A percentile compares a stretch with the other conserved stretches of the same genome.
These are phyloP conservation scores for Oryza punctata DNA, from an alignment of 176 grass and related monocot species.

Conservation along the genomic window DNA sequence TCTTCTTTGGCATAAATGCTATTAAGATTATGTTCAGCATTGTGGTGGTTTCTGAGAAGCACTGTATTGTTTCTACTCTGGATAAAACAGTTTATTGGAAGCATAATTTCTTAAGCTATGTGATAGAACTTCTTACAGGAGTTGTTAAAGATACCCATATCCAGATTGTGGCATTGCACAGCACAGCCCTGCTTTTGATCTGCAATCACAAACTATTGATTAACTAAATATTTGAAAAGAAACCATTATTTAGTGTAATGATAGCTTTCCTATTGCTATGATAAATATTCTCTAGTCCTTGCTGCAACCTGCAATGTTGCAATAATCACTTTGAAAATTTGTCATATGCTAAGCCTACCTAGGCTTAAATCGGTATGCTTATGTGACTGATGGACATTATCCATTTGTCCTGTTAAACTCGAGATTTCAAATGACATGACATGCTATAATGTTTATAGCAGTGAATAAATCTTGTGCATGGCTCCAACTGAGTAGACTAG, in stretches of 20 bases:
- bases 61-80: not conserved
- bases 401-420: not conserved
- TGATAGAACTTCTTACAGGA: slow-evolving; percentile 17
- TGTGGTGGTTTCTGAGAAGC: slow-evolving; percentile 19
- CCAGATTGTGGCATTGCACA: not conserved
- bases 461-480: slow-evolving; percentile 20
- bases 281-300: not conserved
- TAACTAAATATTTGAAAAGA: not conserved
- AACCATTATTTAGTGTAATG: too few species aligned
- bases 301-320: not conserved
- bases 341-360: not conserved
- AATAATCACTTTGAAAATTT: not conserved
- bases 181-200: not conserved
- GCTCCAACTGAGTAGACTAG: not conserved
- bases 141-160: slow-evolving; percentile 9
- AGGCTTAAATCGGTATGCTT: not conserved
- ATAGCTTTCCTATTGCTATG: too few species aligned
- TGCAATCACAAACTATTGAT: not conserved
- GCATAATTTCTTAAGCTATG: not conserved
- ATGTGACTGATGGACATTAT: not conserved
- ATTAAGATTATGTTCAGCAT: not conserved
- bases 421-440: not conserved
- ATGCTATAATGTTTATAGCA: slow-evolving; percentile 3
- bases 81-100: slow-evolving; percentile 26
- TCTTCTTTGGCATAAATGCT: slow-evolving; percentile 20